phyloP scores from a whole-genome alignment of 495 filamentous ascomycete genomes.

The Astrothelium subdiscretum region DNA sequence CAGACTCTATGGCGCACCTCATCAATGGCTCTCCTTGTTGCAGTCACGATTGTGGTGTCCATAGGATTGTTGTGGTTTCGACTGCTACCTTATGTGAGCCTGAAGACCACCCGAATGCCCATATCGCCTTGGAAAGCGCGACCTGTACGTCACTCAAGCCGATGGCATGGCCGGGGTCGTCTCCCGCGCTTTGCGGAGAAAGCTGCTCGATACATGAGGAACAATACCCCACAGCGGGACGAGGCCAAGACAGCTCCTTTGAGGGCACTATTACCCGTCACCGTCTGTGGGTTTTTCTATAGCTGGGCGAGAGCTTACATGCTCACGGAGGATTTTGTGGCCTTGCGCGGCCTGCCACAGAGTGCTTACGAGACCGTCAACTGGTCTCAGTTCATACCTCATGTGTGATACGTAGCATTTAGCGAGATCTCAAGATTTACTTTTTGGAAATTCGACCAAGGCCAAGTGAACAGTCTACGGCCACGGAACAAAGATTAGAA shows the following conservation, averaged over 20 bases:
- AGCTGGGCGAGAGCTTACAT: constrained; percentile 1
- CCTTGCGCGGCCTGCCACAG: constrained; percentile 6
- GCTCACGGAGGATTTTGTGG: constrained; percentile 7
- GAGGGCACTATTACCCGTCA: constrained; percentile 4
- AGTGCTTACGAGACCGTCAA: constrained; percentile 9
- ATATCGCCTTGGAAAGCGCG: background rate
- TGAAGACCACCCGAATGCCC: background rate
- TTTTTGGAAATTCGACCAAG: background rate
- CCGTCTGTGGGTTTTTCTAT: background rate
- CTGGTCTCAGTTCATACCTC: constrained; percentile 14
- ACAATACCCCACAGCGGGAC: background rate
- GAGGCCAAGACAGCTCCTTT: background rate
- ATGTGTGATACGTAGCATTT: no score
- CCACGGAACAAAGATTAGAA: no score
- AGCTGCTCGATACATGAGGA: background rate
- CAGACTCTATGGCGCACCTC: background rate
- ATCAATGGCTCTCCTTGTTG: background rate
- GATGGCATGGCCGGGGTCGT: background rate
- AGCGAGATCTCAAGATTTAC: no score
- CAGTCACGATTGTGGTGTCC: background rate
- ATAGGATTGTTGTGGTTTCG: background rate
- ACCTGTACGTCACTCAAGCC: background rate
- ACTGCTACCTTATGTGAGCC: background rate
- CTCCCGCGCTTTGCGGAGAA: background rate
- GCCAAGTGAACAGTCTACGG: no score